Percentiles rank a stretch among this genome's conserved stretches.
Conservation (phyloP, 2,329 filamentous ascomycete genomes). For the Dothiorella sarmentorum region DNA sequence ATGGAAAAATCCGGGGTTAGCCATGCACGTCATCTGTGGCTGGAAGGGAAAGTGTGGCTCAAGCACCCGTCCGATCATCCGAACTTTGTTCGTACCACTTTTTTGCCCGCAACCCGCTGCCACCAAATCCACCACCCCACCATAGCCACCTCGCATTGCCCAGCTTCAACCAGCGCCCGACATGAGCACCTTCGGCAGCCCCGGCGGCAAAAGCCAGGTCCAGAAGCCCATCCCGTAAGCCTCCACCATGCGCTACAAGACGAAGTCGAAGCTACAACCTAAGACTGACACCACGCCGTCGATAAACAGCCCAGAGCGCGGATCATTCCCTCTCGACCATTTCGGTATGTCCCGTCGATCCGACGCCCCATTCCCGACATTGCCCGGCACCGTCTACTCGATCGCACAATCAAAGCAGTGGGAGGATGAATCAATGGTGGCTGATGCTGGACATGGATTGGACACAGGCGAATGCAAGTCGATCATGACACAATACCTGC, state of each 20-base stretch:
- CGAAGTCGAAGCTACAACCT: background rate
- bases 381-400: background rate
- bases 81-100: constrained; percentile 8
- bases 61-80: background rate
- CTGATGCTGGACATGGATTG: background rate
- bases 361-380: background rate
- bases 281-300: background rate
- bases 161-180: background rate
- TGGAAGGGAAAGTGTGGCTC: background rate
- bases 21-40: constrained; percentile 6
- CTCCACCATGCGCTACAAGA: background rate
- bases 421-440: background rate
- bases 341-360: constrained; percentile 66
- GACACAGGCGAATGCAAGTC: constrained; percentile 81
- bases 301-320: constrained; percentile 73
- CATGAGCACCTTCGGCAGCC: constrained; percentile 67
- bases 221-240: constrained; percentile 69
- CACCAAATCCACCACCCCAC: background rate
- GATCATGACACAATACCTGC: constrained; percentile 79
- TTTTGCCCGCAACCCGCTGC: background rate
- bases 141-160: background rate
- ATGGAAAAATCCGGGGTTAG: constrained; percentile 7
- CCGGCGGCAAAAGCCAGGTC: constrained; percentile 62
- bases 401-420: background rate
- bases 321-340: constrained; percentile 94